Percentiles rank a stretch among this genome's conserved stretches.
phyloP scores from a whole-genome alignment of 2,329 filamentous ascomycete genomes.

The Leptographium wingfieldii region DNA sequence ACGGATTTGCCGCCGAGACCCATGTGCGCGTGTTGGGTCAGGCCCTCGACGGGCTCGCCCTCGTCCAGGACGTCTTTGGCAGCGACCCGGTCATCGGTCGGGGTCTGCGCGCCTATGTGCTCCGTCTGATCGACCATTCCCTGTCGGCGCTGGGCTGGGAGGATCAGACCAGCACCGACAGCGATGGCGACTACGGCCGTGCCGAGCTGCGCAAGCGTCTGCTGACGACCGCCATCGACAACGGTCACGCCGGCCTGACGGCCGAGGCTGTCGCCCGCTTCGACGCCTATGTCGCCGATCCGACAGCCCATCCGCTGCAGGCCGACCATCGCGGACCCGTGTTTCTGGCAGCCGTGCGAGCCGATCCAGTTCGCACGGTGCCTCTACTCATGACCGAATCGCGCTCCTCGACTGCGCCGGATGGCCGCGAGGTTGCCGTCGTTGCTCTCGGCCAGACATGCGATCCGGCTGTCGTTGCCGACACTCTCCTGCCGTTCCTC shows the following conservation, averaged over 20 bases:
- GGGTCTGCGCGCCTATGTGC: constrained; percentile 64
- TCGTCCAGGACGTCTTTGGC: constrained; percentile 74
- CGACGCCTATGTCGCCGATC: constrained; percentile 60
- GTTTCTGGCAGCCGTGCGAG: constrained; percentile 64
- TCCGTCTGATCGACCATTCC: constrained; percentile 63
- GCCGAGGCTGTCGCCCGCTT: constrained; percentile 69
- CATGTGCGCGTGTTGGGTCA: constrained; percentile 87
- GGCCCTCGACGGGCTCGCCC: constrained; percentile 61
- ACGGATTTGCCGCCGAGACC: constrained; percentile 70
- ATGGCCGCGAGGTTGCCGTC: constrained; percentile 81
- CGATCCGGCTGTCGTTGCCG: constrained; percentile 51
- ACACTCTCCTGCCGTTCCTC: constrained; percentile 62
- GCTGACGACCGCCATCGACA: constrained; percentile 60
- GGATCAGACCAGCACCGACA: constrained; percentile 27
- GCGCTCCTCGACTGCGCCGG: constrained; percentile 67
- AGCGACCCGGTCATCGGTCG: constrained; percentile 59
- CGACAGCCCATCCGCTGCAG: constrained; percentile 57
- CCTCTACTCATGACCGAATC: constrained; percentile 76
- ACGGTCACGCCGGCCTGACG: constrained; percentile 62
- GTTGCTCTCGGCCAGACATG: constrained; percentile 63
- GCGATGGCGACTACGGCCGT: constrained; percentile 55
- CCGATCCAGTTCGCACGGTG: constrained; percentile 55
- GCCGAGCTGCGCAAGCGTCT: constrained; percentile 74
- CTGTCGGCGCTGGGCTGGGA: constrained; percentile 73
- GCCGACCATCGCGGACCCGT: constrained; percentile 70